A percentile compares a stretch with the other conserved stretches of the same genome.
Conservation (phyloP, 441 rosid species). For the Adansonia rubrostipa region DNA sequence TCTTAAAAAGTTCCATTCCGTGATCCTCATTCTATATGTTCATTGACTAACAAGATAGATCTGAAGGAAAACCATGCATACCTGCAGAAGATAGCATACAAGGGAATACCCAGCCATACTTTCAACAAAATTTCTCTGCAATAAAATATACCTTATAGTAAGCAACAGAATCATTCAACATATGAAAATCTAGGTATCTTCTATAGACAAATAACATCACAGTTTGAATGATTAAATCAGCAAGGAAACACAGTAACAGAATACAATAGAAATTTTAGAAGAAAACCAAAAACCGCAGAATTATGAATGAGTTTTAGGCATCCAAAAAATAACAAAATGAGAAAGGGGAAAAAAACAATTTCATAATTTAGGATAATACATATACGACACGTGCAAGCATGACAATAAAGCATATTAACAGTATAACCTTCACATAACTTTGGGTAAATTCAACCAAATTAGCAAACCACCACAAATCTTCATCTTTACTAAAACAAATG, state of each 20-base stretch:
- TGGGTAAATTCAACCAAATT: neutral
- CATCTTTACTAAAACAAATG: neutral
- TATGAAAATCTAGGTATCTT: neutral
- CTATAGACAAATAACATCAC: conserved; percentile 3
- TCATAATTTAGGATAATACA: neutral
- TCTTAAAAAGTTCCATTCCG: neutral
- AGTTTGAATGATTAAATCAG: conserved; percentile 16
- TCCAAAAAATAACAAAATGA: neutral
- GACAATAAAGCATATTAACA: neutral
- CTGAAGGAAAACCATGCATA: conserved; percentile 34
- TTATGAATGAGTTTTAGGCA: neutral
- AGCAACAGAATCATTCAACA: neutral
- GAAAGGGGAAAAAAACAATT: neutral
- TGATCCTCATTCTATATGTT: neutral
- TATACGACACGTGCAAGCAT: neutral
- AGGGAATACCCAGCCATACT: conserved; percentile 99
- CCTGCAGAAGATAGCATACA: conserved; percentile 98
- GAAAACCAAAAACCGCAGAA: neutral
- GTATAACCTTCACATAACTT: conserved; percentile 14
- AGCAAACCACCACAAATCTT: neutral
- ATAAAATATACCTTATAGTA: conserved; percentile 26
- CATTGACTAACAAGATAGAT: neutral
- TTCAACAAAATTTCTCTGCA: conserved; percentile 98
- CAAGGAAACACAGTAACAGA: neutral
- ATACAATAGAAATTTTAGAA: neutral